Evolutionary conservation across 805 yeast genomes (phyloP), one percentile per base, ranked within the genome.

Genomic region (Torulaspora microellipsoides): DNA sequence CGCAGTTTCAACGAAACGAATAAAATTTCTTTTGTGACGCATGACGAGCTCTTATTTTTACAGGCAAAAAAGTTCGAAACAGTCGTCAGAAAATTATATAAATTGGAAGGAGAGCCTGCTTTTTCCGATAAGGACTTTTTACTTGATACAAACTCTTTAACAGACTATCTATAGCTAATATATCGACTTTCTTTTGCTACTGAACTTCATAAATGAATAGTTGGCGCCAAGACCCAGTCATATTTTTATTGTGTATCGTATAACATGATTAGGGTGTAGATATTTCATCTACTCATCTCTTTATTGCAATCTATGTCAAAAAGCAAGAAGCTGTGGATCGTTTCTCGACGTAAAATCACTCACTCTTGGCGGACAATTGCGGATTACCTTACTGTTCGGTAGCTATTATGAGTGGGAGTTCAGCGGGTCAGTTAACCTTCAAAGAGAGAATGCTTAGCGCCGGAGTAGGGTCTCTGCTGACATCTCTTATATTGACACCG

Each of bases 381-480:
- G 25, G 25, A 20, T 4, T 8, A 2, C 8, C 8, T 20, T 20
- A 20, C 25, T 20, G 25, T 20, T 20, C 25, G 25, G 25, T 45
- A 41, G 13, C 20, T 20, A 4, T 25, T n/a, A 43, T 43, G 46
- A 38, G 42, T 29, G 27, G 28, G 25, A 37, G 42, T 17, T 36
- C 46, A 12, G 23, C 38, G 29, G 43, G 37, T 25, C 39, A 38
- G 15, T 38, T 59, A 38, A 37, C 53, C 5, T 53, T 78, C 20
- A 51, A 67, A 3, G 87, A 85, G 55, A 63, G 89, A 38, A 83
- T 85, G 90, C 62, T 81, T 28, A 81, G 90, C 54, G 93, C 95
- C 0, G 80, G 88, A 53, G 71, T 79, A 36, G 95, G 95, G 0
- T 82, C 91, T 0, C 55, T 85, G 6, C 54, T 85, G 15, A 85